A percentile compares a stretch with the other conserved stretches of the same genome.
Conservation (phyloP, 1,284 basidiomycete genomes). For the Neonothopanus nambi region DNA sequence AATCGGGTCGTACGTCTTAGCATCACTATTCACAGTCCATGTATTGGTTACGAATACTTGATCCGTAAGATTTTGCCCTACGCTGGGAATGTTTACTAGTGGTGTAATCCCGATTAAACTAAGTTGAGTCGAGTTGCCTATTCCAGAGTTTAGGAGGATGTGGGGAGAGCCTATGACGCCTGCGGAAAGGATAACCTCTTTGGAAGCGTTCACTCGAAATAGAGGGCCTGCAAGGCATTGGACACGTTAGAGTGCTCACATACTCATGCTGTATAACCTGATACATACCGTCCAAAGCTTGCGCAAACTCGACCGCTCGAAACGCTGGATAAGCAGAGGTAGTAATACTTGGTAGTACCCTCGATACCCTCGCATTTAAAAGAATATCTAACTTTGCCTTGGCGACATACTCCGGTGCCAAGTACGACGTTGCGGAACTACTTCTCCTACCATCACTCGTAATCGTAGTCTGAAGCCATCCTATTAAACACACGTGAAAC, state of each 20-base stretch:
- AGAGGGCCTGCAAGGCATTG: slow-evolving; percentile 28
- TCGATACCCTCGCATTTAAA: slow-evolving; percentile 17
- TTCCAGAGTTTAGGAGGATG: slow-evolving; percentile 32
- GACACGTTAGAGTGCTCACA: slow-evolving; percentile 22
- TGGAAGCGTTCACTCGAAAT: slow-evolving; percentile 1
- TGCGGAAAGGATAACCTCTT: slow-evolving; percentile 27
- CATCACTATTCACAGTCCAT: slow-evolving; percentile 21
- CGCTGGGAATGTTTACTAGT: slow-evolving; percentile 27
- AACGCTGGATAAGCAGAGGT: slow-evolving; percentile 1
- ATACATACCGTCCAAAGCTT: slow-evolving; percentile 3
- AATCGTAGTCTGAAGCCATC: slow-evolving; percentile 23
- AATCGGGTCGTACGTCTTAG: slow-evolving; percentile 18
- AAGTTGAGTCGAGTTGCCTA: slow-evolving; percentile 28
- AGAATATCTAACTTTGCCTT: slow-evolving; percentile 22
- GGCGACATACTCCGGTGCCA: slow-evolving; percentile 9
- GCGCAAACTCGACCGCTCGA: slow-evolving; percentile 16
- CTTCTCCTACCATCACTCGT: slow-evolving; percentile 17
- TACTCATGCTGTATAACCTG: too few relatives aligned
- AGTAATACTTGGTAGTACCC: slow-evolving; percentile 6
- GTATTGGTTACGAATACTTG: slow-evolving; percentile 20
- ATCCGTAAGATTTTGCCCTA: slow-evolving; percentile 37
- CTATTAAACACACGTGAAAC: slow-evolving; percentile 14
- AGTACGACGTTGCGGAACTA: slow-evolving; percentile 23
- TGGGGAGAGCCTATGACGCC: slow-evolving; percentile 25
- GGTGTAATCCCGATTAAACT: slow-evolving; percentile 24